phyloP scores from a whole-genome alignment of 768 basidiomycete species.

The Suillus placidus region DNA sequence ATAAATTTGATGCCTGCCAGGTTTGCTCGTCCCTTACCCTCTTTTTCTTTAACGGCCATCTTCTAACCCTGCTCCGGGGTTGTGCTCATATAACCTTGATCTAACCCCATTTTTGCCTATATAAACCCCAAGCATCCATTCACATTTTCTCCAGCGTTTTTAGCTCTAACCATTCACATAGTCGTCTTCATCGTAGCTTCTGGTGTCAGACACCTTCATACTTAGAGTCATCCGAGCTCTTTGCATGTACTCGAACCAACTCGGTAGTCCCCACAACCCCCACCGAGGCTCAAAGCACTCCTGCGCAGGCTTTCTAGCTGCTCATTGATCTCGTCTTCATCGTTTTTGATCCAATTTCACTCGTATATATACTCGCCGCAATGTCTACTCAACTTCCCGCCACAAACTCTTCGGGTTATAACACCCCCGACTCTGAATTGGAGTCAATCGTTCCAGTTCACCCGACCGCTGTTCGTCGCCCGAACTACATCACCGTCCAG shows the following conservation, averaged over 20 bases:
- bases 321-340: constrained; percentile 38
- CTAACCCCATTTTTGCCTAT: constrained; percentile 30
- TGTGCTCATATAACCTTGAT: neutral
- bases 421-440: constrained; percentile 71
- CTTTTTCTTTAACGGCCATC: constrained; percentile 21
- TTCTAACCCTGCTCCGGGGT: constrained; percentile 14
- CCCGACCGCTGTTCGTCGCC: constrained; percentile 82
- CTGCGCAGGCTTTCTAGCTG: constrained; percentile 64
- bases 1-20: neutral
- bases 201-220: constrained; percentile 20
- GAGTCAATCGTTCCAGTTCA: constrained; percentile 74
- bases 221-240: constrained; percentile 40
- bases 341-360: constrained; percentile 29
- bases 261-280: constrained; percentile 85
- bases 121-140: constrained; percentile 20
- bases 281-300: constrained; percentile 89
- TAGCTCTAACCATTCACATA: neutral
- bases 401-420: constrained; percentile 62
- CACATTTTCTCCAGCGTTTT: neutral
- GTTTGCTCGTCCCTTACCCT: constrained; percentile 15
- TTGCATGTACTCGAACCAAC: constrained; percentile 97
- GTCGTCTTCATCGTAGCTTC: constrained; percentile 2
- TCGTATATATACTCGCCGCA: constrained; percentile 25
- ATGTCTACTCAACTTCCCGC: constrained; percentile 55
- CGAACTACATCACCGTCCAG: constrained; percentile 75